These are phyloP conservation scores for Salix udensis DNA, from an alignment of 345 rosid genomes.

Conservation along the genomic window DNA sequence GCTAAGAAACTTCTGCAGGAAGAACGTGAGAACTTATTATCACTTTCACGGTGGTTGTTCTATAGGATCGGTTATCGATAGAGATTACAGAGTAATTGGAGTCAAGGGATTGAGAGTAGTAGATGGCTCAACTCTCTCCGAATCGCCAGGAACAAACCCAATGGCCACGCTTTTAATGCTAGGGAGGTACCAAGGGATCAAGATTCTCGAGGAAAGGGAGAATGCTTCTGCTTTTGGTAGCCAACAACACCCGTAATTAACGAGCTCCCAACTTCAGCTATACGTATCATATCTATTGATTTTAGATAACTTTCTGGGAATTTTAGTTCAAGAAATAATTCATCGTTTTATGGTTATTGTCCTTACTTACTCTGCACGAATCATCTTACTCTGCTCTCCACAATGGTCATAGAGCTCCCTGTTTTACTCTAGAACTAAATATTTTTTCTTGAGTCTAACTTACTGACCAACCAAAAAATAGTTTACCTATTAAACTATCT, in stretches of 20 bases:
- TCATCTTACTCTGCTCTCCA: no score
- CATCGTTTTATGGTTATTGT: no score
- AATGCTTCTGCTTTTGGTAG: background rate
- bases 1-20: conserved; percentile 54
- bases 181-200: conserved; percentile 72
- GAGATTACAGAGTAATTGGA: conserved; percentile 46
- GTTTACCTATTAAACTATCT: no score
- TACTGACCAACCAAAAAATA: no score
- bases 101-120: conserved; percentile 49
- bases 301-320: no score
- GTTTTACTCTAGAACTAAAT: no score
- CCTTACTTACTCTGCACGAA: no score
- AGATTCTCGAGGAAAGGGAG: conserved; percentile 38
- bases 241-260: background rate
- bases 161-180: conserved; percentile 70
- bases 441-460: no score
- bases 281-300: no score
- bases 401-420: no score
- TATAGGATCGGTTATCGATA: conserved; percentile 54
- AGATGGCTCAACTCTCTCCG: conserved; percentile 66
- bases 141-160: conserved; percentile 88
- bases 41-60: conserved; percentile 67
- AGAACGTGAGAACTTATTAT: conserved; percentile 55
- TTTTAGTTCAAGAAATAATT: no score
- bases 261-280: background rate